Percentiles rank a stretch among this genome's conserved stretches.
Conservation (phyloP, 2,329 filamentous ascomycete genomes). For the Drechslera avenae region DNA sequence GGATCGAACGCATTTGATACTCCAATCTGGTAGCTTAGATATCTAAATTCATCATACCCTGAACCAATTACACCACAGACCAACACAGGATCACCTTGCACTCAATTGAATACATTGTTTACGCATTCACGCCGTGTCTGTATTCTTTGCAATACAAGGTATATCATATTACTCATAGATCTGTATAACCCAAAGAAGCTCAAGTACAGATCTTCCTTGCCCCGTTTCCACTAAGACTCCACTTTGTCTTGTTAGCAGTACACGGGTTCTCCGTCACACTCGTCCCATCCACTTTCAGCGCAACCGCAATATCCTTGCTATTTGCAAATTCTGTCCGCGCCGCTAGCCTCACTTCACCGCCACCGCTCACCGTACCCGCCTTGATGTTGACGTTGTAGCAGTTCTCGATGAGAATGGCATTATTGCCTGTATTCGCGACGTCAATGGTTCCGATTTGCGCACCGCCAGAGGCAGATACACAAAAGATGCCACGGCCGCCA, state of each 20-base stretch:
- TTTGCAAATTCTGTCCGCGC: slow-evolving; percentile 62
- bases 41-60: too few species aligned
- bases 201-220: slow-evolving; percentile 29
- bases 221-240: slow-evolving; percentile 56
- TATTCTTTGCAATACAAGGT: too few species aligned
- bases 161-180: too few species aligned
- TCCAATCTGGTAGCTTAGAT: too few species aligned
- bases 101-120: too few species aligned
- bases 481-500: slow-evolving; percentile 63
- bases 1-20: too few species aligned
- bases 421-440: slow-evolving; percentile 60
- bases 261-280: slow-evolving; percentile 61
- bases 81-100: too few species aligned
- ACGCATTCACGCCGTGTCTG: too few species aligned
- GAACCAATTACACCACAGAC: too few species aligned
- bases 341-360: slow-evolving; percentile 61
- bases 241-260: slow-evolving; percentile 57
- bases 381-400: slow-evolving; percentile 62
- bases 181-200: too few species aligned
- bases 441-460: slow-evolving; percentile 58
- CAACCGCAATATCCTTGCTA: slow-evolving; percentile 58
- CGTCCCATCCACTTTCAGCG: slow-evolving; percentile 56
- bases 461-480: slow-evolving; percentile 62
- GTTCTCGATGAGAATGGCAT: slow-evolving; percentile 64
- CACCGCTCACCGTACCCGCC: slow-evolving; percentile 59